Evolutionary conservation across 495 filamentous ascomycete species (phyloP).

Genomic region (Penicillium daleae): DNA sequence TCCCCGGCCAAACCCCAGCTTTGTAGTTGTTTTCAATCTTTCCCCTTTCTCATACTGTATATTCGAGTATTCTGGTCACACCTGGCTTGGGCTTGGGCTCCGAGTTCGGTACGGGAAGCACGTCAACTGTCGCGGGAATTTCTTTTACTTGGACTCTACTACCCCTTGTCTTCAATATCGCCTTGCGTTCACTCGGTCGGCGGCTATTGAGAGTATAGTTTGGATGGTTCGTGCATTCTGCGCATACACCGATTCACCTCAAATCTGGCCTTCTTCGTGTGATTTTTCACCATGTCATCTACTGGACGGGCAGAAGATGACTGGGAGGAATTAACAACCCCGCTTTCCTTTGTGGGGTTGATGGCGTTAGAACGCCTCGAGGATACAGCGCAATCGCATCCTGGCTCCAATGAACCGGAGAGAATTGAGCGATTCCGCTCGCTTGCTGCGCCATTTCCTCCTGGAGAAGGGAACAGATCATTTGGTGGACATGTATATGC

Average conservation of each 20-base stretch:
- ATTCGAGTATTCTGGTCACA: not conserved
- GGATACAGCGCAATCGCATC: slow-evolving; percentile 10
- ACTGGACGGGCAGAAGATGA: slow-evolving; percentile 13
- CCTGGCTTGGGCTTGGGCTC: not conserved
- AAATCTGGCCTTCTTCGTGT: not conserved
- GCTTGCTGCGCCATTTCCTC: slow-evolving; percentile 35
- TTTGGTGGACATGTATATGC: slow-evolving; percentile 73
- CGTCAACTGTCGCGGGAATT: not conserved
- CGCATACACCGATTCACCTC: not conserved
- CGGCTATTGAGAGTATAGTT: not conserved
- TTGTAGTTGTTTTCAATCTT: not conserved
- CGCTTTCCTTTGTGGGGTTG: slow-evolving; percentile 35
- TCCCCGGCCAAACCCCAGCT: slow-evolving; percentile 14
- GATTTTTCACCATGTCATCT: slow-evolving; percentile 16
- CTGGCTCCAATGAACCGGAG: slow-evolving; percentile 25
- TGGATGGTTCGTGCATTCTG: too few relatives aligned
- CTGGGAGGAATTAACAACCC: slow-evolving; percentile 20
- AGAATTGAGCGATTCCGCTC: slow-evolving; percentile 41
- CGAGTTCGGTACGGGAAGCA: not conserved
- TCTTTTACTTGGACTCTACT: not conserved
- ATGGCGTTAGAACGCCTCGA: slow-evolving; percentile 42
- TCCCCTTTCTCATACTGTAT: not conserved
- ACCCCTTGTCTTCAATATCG: not conserved
- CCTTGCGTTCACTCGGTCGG: not conserved
- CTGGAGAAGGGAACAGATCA: slow-evolving; percentile 39